Conservation (phyloP, 768 basidiomycete genomes). For the Leccinellum luteum region DNA sequence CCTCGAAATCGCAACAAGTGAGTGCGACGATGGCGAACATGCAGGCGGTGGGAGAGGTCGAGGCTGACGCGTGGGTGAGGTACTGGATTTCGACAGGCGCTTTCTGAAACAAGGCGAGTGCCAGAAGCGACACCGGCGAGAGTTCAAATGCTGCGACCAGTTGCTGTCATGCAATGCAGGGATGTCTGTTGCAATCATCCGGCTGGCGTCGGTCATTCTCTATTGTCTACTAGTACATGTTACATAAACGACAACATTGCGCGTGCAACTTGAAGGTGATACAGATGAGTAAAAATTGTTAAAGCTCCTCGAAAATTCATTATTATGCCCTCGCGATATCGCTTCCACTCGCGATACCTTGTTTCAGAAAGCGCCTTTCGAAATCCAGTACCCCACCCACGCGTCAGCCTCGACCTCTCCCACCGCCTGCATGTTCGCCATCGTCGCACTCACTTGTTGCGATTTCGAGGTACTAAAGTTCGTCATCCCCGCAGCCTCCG, state of each 20-base stretch:
- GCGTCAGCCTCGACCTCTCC: slow-evolving; percentile 22
- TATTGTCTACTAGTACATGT: no score
- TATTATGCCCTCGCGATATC: no score
- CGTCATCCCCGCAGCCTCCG: slow-evolving; percentile 22
- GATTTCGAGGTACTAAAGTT: slow-evolving; percentile 17
- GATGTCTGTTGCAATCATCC: no score
- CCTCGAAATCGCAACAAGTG: slow-evolving; percentile 8
- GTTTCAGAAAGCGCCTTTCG: neutral
- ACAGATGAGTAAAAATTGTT: no score
- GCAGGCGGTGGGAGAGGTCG: slow-evolving; percentile 21
- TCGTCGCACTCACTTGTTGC: slow-evolving; percentile 17
- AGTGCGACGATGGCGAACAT: slow-evolving; percentile 27
- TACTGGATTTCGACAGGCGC: slow-evolving; percentile 7
- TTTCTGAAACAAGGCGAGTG: neutral
- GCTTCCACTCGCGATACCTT: neutral
- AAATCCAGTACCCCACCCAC: slow-evolving; percentile 21
- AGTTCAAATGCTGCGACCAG: no score
- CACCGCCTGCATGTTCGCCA: slow-evolving; percentile 25
- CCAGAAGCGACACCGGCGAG: no score
- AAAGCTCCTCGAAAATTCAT: no score
- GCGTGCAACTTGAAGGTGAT: no score
- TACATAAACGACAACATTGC: no score
- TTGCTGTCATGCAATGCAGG: no score
- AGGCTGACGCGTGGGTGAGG: slow-evolving; percentile 25
- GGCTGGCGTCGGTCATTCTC: no score